phyloP scores from a whole-genome alignment of 2,329 filamentous ascomycete species.

The Xylogone sp. region DNA sequence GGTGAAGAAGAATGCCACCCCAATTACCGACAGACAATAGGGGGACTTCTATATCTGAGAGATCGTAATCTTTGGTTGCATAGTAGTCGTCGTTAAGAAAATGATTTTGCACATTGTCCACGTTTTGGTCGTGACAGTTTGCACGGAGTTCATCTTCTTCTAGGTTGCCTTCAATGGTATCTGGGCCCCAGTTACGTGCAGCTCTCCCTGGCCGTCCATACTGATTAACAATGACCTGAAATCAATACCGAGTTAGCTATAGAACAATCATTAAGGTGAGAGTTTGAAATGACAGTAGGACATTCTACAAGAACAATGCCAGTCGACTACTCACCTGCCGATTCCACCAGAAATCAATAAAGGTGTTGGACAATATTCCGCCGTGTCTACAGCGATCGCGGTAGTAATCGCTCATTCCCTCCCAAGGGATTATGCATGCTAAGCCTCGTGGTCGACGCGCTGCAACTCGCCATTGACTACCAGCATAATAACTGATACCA shows the following conservation, averaged over 20 bases:
- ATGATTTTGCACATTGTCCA: conserved; percentile 42
- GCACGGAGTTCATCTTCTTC: conserved; percentile 41
- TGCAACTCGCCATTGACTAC: conserved; percentile 47
- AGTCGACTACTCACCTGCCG: too few species aligned
- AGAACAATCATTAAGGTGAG: too few species aligned
- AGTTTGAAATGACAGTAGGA: too few species aligned
- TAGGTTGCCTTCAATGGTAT: conserved; percentile 54
- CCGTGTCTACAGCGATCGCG: conserved; percentile 55
- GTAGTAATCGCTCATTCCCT: conserved; percentile 50
- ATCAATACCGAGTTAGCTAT: too few species aligned
- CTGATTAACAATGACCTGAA: conserved; percentile 60
- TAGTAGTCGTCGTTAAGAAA: neutral
- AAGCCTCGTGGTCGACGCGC: conserved; percentile 44
- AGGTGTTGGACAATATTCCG: conserved; percentile 52
- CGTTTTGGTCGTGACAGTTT: conserved; percentile 37
- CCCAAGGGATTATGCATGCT: conserved; percentile 46
- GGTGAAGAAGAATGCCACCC: conserved; percentile 64
- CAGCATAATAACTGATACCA: conserved; percentile 31
- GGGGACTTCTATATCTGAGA: conserved; percentile 64
- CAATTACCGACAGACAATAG: conserved; percentile 64
- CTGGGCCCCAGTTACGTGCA: conserved; percentile 27
- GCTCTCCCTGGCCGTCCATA: conserved; percentile 52
- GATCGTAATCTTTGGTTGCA: conserved; percentile 42
- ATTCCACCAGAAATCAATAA: conserved; percentile 64
- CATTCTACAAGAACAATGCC: too few species aligned